A percentile compares a stretch with the other conserved stretches of the same genome.
Conservation (phyloP, 2,329 filamentous ascomycete genomes). For the Boeremia exigua region DNA sequence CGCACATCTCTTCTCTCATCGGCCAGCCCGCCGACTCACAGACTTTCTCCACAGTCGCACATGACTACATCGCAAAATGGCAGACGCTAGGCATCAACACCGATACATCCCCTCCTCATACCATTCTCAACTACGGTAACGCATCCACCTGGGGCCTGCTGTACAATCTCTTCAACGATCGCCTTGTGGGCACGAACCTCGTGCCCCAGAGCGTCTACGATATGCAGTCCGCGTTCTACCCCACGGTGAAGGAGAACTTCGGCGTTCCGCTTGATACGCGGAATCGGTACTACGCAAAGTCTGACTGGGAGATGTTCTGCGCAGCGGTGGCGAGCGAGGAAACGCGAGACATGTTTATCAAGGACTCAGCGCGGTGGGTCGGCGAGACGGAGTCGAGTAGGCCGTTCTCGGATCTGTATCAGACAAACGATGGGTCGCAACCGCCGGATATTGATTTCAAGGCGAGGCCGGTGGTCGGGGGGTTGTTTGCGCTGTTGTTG, state of each 20-base stretch:
- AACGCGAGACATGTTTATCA: constrained; percentile 73
- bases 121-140: constrained; percentile 80
- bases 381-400: constrained; percentile 80
- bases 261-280: constrained; percentile 82
- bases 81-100: constrained; percentile 66
- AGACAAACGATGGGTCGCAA: constrained; percentile 76
- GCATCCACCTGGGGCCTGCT: constrained; percentile 83
- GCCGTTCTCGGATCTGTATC: constrained; percentile 81
- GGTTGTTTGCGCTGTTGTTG: constrained; percentile 85
- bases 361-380: constrained; percentile 77
- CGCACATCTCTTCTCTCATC: constrained; percentile 68
- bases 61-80: constrained; percentile 76
- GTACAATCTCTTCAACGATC: constrained; percentile 83
- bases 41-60: constrained; percentile 67
- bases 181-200: constrained; percentile 58
- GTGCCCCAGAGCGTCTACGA: constrained; percentile 78
- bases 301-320: constrained; percentile 89
- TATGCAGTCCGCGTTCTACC: constrained; percentile 82
- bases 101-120: constrained; percentile 70
- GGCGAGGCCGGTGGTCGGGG: constrained; percentile 82
- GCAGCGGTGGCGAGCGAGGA: constrained; percentile 75
- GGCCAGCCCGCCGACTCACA: constrained; percentile 63
- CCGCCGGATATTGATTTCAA: constrained; percentile 79
- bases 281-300: constrained; percentile 79
- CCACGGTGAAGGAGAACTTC: constrained; percentile 77